Percentiles rank a stretch among this genome's conserved stretches.
Evolutionary conservation across 2,329 filamentous ascomycete genomes (phyloP).

Genomic region (Botrytis byssoidea): DNA sequence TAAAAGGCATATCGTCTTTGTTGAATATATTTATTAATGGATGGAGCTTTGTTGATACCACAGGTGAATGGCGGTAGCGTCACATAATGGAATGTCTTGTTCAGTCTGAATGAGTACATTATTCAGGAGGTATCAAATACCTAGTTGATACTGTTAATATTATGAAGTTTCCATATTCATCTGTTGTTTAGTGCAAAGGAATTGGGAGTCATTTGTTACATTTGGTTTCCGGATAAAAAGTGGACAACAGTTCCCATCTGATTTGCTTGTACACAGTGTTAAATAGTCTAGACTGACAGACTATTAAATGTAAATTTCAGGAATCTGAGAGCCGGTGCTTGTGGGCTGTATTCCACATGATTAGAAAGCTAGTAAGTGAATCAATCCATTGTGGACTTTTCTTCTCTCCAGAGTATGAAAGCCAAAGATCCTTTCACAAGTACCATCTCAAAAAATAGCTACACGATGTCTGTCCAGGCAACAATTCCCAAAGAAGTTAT

Average conservation of each 20-base stretch:
- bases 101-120: not conserved
- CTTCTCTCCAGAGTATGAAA: not conserved
- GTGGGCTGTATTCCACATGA: not conserved
- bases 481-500: not conserved
- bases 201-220: not conserved
- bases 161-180: conserved; percentile 3
- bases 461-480: not conserved
- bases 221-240: not conserved
- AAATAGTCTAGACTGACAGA: not conserved
- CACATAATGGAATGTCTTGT: not conserved
- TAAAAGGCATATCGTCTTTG: conserved; percentile 2
- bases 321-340: not conserved
- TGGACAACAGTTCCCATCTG: not conserved
- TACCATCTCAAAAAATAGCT: not conserved
- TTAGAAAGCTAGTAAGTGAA: not conserved
- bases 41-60: conserved; percentile 12
- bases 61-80: not conserved
- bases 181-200: not conserved
- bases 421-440: no score
- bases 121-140: not conserved
- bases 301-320: not conserved
- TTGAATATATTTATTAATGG: conserved; percentile 18
- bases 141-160: conserved; percentile 1
- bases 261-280: not conserved
- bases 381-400: not conserved